These are phyloP conservation scores for Neofusicoccum umdonicola DNA, from an alignment of 2,329 filamentous ascomycete species.

Conservation along the genomic window DNA sequence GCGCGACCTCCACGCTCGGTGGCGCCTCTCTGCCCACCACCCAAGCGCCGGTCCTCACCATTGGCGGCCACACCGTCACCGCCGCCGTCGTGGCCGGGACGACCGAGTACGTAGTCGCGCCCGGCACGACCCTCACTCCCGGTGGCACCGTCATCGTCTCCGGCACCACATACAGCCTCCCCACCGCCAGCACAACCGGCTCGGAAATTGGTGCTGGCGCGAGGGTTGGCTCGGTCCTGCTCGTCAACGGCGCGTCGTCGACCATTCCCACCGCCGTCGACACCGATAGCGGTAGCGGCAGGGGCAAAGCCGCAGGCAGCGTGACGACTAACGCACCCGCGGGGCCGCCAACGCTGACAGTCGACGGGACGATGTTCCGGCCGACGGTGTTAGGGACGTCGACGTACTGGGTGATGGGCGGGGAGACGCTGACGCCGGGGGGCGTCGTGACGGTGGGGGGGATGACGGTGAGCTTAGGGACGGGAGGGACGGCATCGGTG, in stretches of 20 bases:
- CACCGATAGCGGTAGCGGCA: too few relatives aligned
- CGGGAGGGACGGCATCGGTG: constrained; percentile 20
- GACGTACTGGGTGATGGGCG: constrained; percentile 25
- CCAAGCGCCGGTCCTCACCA: background rate
- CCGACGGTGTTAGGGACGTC: constrained; percentile 28
- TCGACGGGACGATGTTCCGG: constrained; percentile 12
- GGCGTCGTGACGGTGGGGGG: constrained; percentile 26
- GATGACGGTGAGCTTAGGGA: constrained; percentile 28
- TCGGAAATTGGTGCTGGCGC: too few relatives aligned
- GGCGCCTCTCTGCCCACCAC: background rate
- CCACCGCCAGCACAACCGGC: constrained; percentile 8
- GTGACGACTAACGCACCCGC: too few relatives aligned
- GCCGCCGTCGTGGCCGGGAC: background rate
- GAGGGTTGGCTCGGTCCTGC: background rate
- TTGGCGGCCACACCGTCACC: background rate
- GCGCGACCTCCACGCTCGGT: background rate
- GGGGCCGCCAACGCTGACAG: background rate
- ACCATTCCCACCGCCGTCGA: background rate
- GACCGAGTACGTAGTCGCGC: constrained; percentile 3
- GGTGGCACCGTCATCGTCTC: constrained; percentile 24
- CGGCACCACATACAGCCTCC: constrained; percentile 21
- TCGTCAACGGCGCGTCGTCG: constrained; percentile 12
- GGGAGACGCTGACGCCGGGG: constrained; percentile 26
- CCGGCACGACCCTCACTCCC: constrained; percentile 26
- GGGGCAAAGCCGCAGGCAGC: too few relatives aligned